Evolutionary conservation across 208 protist genomes (phyloP), one percentile per base, ranked within the genome.

Genomic region (Leishmania tropica): DNA sequence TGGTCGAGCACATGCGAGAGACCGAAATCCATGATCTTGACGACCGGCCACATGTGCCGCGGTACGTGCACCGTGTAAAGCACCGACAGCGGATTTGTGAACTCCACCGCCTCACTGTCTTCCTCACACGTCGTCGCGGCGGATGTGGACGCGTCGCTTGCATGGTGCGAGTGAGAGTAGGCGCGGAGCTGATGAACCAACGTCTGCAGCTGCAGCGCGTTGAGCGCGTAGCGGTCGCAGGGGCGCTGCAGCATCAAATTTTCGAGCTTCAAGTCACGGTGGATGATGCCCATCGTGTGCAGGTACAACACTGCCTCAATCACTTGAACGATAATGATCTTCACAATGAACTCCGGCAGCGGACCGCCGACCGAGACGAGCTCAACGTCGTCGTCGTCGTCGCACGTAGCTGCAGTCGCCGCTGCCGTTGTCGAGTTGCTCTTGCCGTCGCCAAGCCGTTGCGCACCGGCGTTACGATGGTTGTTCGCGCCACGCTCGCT

Each of bases 191-290:
- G 73, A 40, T 90, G 83, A 42, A 78, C 40, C 56, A 92, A 56
- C 82, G 88, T 62, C 68, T 93, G 79, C 64, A 90, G 78, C 84
- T 93, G 89, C 75, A 90, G 65, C 64, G 81, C 81, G 75, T 79
- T 83, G 42, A 92, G 47, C 17, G 74, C 78, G 48, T 83, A 85
- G 40, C 86, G 78, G 81, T 81, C 79, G 65, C 80, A 86, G 31
- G 88, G 88, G 54, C 81, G 81, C 45, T 86, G 98, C 83, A 99
- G 99, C 90, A 99, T 98, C 37, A 99, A 85, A 80, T 99, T 99
- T 80, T 99, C 98, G 67, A 99, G 98, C 88, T 99, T 99, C 31
- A 99, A 92, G 83, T 99, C 99, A 54, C 99, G 91, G 87, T 99
- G 99, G 92, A 99, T 99, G 78, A 99, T 99, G 48, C 99, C 99